Percentiles rank a stretch among this genome's conserved stretches.
phyloP scores from a whole-genome alignment of 2,329 filamentous ascomycete genomes.

The Pseudogymnoascus verrucosus region DNA sequence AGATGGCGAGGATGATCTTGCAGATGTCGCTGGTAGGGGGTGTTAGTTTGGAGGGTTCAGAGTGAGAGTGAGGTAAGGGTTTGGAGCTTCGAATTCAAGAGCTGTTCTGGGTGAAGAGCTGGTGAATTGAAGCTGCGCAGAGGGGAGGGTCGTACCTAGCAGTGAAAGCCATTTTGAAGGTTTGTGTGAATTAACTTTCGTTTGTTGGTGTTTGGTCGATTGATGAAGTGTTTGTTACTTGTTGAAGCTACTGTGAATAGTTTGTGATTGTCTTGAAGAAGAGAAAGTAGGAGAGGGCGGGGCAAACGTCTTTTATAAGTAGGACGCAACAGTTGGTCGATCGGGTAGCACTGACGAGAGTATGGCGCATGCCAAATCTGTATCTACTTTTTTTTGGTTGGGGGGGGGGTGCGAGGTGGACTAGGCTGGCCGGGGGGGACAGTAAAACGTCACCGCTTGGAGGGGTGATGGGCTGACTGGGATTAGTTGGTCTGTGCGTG shows the following conservation, averaged over 20 bases:
- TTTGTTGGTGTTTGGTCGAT: neutral
- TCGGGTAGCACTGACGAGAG: neutral
- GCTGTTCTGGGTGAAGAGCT: neutral
- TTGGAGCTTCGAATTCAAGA: neutral
- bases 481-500: neutral
- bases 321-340: neutral
- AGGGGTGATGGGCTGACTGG: neutral
- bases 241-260: neutral
- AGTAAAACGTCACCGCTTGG: neutral
- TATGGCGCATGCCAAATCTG: neutral
- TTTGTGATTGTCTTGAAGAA: neutral
- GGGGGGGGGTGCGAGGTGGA: neutral
- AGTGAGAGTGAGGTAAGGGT: neutral
- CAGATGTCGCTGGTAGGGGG: conserved; percentile 53
- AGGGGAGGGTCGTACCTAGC: neutral
- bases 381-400: neutral
- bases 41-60: neutral
- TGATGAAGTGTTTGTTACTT: neutral
- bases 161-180: neutral
- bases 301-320: neutral
- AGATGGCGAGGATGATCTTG: conserved; percentile 80
- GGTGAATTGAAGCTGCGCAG: neutral
- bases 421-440: neutral
- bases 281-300: neutral
- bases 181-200: neutral